Evolutionary conservation across 192 early-diverging fungal species (phyloP).

Genomic region (Entophlyctis helioformis): DNA sequence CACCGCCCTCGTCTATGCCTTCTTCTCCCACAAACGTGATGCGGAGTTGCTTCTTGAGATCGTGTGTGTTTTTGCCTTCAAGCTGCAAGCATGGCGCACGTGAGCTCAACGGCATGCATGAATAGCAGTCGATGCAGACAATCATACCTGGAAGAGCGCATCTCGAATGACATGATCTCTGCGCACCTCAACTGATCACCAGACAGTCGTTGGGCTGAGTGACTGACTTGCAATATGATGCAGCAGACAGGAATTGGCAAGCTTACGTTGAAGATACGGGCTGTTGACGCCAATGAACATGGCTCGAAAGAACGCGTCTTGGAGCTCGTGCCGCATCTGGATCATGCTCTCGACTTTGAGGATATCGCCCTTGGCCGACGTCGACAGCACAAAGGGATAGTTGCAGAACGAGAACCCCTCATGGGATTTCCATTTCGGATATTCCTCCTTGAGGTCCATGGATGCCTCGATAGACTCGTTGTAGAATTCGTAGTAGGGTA

Average conservation of each 20-base stretch:
- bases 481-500: constrained; percentile 29
- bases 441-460: constrained; percentile 33
- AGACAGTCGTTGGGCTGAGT: no score
- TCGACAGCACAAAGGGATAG: constrained; percentile 24
- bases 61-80: constrained; percentile 64
- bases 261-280: constrained; percentile 24
- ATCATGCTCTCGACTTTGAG: constrained; percentile 33
- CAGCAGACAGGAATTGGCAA: neutral
- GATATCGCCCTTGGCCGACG: constrained; percentile 24
- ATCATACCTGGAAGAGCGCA: no score
- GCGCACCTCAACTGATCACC: no score
- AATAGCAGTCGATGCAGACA: no score
- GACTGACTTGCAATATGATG: no score
- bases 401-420: constrained; percentile 23
- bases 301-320: constrained; percentile 35
- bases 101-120: no score
- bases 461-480: constrained; percentile 28
- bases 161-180: no score
- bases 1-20: constrained; percentile 82
- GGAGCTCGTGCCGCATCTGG: constrained; percentile 32
- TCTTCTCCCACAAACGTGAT: constrained; percentile 89
- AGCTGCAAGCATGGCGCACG: no score
- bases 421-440: constrained; percentile 22
- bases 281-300: constrained; percentile 40
- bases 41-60: constrained; percentile 80